Evolutionary conservation across 495 filamentous ascomycete species (phyloP), one percentile per base, ranked within the genome.

Genomic region (Neurospora sp.): DNA sequence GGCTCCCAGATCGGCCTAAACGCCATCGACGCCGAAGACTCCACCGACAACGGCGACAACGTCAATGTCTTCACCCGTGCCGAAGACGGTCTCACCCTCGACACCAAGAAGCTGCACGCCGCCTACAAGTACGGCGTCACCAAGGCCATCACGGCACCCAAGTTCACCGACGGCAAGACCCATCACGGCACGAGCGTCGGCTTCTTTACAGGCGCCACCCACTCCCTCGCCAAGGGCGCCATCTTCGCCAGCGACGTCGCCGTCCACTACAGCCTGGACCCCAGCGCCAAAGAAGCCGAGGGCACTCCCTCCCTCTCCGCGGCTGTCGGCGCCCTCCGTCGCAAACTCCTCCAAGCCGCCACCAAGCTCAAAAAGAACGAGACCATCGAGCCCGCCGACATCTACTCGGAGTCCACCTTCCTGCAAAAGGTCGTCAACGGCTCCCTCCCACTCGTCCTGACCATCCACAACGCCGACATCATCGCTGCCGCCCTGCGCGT

Each of bases 11-110:
- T 91, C 2, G 90, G 90, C 3, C 80, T 91, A 10, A 82, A 82
- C 38, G 88, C 85, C n/a, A 90, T 92, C 66, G 83, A 84, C 39
- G 81, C 81, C 5, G 89, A 90, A 74, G 21, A 42, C 4, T 76
- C 73, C 54, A 90, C 89, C 0, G 83, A 85, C 70, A 85, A 86
- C 71, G 84, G 85, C 8, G 77, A 77, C 4, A 76, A 79, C 39
- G 79, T 78, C 4, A 71, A 62, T 0, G 71, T 80, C 37, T 86
- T 86, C 74, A 83, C 81, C 48, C 85, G 85, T 15, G 85, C 74
- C n/a, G 78, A 83, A 17, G 85, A 86, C 38, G 85, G 82, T 2
- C 83, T 86, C 8, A 76, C 73, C 1, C 77, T 86, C 3, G 84
- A 85, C 39, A 82, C 76, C 34, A 83, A 83, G 74, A 86, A 86